phyloP scores from a whole-genome alignment of 2,329 filamentous ascomycete genomes.

The Ophiostoma perfectum region DNA sequence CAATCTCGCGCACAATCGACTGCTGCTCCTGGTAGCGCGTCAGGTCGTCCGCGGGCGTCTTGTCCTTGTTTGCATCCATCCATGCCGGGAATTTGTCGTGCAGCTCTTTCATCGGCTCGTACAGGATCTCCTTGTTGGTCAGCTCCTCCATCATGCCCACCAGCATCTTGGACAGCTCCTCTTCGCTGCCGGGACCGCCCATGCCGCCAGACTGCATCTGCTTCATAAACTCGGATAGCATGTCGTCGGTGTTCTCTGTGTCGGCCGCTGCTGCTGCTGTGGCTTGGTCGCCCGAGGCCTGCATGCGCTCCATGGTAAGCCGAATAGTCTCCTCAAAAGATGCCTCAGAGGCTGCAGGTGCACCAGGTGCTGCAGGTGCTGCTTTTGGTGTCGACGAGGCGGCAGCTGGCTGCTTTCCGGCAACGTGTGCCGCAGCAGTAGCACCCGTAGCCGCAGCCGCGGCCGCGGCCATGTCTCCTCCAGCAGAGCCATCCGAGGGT shows the following conservation, averaged over 20 bases:
- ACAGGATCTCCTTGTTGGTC: slow-evolving; percentile 95
- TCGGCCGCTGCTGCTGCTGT: slow-evolving; percentile 69
- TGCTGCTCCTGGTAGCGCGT: slow-evolving; percentile 78
- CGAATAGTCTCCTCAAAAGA: slow-evolving; percentile 90
- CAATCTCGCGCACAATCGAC: slow-evolving; percentile 75
- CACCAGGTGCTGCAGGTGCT: slow-evolving; percentile 32
- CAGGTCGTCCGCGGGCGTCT: slow-evolving; percentile 64
- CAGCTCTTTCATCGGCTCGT: slow-evolving; percentile 97
- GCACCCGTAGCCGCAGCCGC: slow-evolving; percentile 29
- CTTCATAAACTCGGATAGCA: slow-evolving; percentile 88
- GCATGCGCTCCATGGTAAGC: slow-evolving; percentile 94
- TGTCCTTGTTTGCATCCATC: slow-evolving; percentile 70
- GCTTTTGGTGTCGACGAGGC: slow-evolving; percentile 22
- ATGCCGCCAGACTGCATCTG: slow-evolving; percentile 63
- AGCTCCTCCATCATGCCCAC: slow-evolving; percentile 99
- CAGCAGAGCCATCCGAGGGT: background rate
- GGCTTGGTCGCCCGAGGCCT: slow-evolving; percentile 77
- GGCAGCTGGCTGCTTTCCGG: slow-evolving; percentile 31
- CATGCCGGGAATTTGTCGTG: slow-evolving; percentile 87
- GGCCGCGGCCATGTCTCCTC: slow-evolving; percentile 28
- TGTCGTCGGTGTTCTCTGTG: slow-evolving; percentile 57
- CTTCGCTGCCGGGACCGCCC: slow-evolving; percentile 59
- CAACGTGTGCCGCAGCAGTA: slow-evolving; percentile 26
- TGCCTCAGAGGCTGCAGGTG: slow-evolving; percentile 37
- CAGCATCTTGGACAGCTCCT: slow-evolving; percentile 90